Evolutionary conservation across 345 rosid genomes (phyloP).

Genomic region (Balakata baccata): DNA sequence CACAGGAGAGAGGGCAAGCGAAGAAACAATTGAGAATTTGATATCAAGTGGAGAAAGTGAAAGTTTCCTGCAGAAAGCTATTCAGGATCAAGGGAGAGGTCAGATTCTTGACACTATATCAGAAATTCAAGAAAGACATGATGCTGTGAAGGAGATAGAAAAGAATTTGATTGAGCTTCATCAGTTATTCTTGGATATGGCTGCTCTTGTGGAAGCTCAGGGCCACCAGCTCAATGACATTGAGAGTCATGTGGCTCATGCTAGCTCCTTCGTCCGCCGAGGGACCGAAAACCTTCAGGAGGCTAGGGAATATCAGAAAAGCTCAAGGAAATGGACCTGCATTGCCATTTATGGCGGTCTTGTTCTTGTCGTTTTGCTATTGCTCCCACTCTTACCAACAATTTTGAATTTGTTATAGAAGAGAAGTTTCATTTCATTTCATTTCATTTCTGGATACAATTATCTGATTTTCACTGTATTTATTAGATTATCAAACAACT

Average conservation of each 20-base stretch:
- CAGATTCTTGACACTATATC: slow-evolving; percentile 76
- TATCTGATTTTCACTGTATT: not conserved
- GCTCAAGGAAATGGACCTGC: slow-evolving; percentile 75
- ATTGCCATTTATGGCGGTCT: slow-evolving; percentile 49
- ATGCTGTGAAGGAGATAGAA: slow-evolving; percentile 82
- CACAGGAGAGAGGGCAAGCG: slow-evolving; percentile 68
- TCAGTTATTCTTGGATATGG: slow-evolving; percentile 88
- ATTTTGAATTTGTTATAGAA: slow-evolving; percentile 15
- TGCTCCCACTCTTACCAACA: slow-evolving; percentile 47
- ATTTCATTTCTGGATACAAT: not conserved
- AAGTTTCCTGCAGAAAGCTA: slow-evolving; percentile 74
- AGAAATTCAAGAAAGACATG: slow-evolving; percentile 84
- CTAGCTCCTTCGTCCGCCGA: slow-evolving; percentile 69
- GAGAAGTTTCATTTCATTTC: not conserved
- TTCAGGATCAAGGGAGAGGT: slow-evolving; percentile 85
- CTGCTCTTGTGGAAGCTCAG: slow-evolving; percentile 75
- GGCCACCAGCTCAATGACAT: slow-evolving; percentile 85
- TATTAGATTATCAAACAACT: not conserved
- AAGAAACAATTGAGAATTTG: slow-evolving; percentile 66
- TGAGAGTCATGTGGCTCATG: slow-evolving; percentile 75
- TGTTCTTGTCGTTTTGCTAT: slow-evolving; percentile 40
- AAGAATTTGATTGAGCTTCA: slow-evolving; percentile 75
- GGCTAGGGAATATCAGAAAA: slow-evolving; percentile 68
- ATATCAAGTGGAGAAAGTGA: slow-evolving; percentile 86
- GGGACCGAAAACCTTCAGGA: slow-evolving; percentile 66